These are phyloP conservation scores for Ophiostoma tasmaniense DNA, from an alignment of 2,329 filamentous ascomycete genomes.

Conservation along the genomic window DNA sequence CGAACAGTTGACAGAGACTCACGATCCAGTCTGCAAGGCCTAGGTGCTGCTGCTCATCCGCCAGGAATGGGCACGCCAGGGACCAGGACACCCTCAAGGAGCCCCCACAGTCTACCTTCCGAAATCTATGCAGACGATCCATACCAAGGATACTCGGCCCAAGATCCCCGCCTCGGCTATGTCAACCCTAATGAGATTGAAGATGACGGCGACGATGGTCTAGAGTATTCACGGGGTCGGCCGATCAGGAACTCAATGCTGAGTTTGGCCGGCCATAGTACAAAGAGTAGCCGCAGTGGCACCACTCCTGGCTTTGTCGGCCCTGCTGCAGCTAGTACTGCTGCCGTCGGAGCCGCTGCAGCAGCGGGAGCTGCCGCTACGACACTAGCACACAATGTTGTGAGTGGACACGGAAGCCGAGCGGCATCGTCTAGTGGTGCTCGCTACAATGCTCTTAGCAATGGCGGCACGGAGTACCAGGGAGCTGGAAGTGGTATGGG, in stretches of 20 bases:
- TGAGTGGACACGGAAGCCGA: constrained; percentile 6
- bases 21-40: constrained; percentile 35
- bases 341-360: constrained; percentile 23
- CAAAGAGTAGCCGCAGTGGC: constrained; percentile 28
- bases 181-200: constrained; percentile 73
- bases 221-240: constrained; percentile 44
- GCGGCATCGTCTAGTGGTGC: constrained; percentile 10
- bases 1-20: constrained; percentile 32
- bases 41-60: constrained; percentile 29
- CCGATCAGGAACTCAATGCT: constrained; percentile 50
- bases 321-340: constrained; percentile 26
- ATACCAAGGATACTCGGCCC: constrained; percentile 52
- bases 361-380: constrained; percentile 21
- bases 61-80: constrained; percentile 31
- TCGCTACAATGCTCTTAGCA: constrained; percentile 50
- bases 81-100: constrained; percentile 36
- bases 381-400: constrained; percentile 28
- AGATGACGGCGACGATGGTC: constrained; percentile 82
- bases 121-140: constrained; percentile 54
- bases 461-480: constrained; percentile 15
- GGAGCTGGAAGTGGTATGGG: not conserved
- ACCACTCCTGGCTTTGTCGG: constrained; percentile 7
- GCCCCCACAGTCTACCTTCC: constrained; percentile 37
- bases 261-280: constrained; percentile 43
- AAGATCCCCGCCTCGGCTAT: constrained; percentile 43